Base-by-base conservation (phyloP, 805 yeast genomes). In the Barnettozyma vustinii region DNA sequence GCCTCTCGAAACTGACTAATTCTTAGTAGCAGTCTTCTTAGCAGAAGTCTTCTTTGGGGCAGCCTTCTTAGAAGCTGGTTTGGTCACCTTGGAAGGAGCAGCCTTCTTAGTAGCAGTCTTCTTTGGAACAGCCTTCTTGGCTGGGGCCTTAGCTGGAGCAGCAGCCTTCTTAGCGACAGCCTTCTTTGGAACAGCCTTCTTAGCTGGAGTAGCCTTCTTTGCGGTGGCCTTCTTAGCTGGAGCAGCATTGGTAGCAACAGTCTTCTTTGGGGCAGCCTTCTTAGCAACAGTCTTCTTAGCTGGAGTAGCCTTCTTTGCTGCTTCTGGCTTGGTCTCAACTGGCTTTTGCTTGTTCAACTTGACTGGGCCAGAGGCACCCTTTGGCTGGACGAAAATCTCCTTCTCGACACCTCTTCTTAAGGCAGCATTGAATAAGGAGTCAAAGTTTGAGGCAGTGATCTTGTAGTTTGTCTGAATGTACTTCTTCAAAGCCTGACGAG, bases 401-500 rank as follows among this genome's bases (percentile, higher is more conserved):
- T 80, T 65, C 52, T 77, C 80, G 52, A 89, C 92, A 56, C 95
- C 96, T 65, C 80, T 83, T 72, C 84, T 83, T 61, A 88, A 73
- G 23, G 96, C 94, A 44, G 75, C 57, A 56, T 88, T 88, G 75
- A 89, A 85, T 61, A 81, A 78, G 44, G 82, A 68, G 65, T 87
- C 96, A 62, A 88, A 88, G 65, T 75, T 83, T 46, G 76, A 48
- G n/a, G 85, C 73, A 42, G 75, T 74, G 57, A 79, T 70, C 56
- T 81, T 73, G 71, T 71, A 76, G 70, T 80, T 77, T 63, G 82
- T 69, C 68, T 77, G 81, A 56, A 89, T 81, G 68, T 80, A 87
- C 69, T 88, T 88, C 77, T 89, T 90, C 63, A 90, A 74, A 12
- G 94, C 92, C 66, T 85, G 92, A 67, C 96, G 91, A 59, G 90